Base-by-base conservation (phyloP, 1,284 basidiomycete species). In the Irpex sp. region DNA sequence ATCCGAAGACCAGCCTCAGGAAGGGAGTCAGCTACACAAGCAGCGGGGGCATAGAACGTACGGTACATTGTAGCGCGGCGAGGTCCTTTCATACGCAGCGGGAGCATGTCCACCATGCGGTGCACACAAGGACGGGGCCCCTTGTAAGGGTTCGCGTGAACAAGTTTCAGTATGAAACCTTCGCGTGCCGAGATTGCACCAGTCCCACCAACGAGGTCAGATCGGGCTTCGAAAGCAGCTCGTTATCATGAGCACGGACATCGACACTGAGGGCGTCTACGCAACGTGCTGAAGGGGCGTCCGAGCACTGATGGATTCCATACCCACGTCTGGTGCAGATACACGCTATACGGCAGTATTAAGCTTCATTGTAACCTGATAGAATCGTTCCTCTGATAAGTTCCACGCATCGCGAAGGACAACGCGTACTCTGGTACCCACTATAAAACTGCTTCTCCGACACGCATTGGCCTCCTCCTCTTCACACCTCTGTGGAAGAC, bases 51-150 rank as follows among this genome's bases (percentile, higher is more conserved):
- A 61, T 59, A 53, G 57, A 60, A 52, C 54, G 57, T 36, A 59
- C 33, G 18, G 19, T 58, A 35, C 19, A 53, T 57, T 49, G 48
- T 16, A 52, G 35, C 19, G 49, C 10, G 42, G 18, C n/a, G 19
- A 28, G 28, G 59, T 56, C 62, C 60, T 69, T 67, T 67, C 67
- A 71, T 64, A 62, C 39, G 56, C 39, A 59, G 57, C 54, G 57
- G 58, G 66, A 65, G 63, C 68, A 63, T 65, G 70, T 64, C 59
- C 39, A 58, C 62, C 71, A 71, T 70, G 72, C 65, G 71, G 70
- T 61, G 60, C 64, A 61, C 64, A 69, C 66, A 68, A 65, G 67
- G 66, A 54, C 45, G 48, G 53, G 60, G 53, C 63, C 64, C 62
- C 62, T 56, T 57, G 53, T 16, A 58, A 54, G 28, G 28, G 52